Evolutionary conservation across 116 monocot genomes (phyloP).

Genomic region (Trichopus zeylanicus): DNA sequence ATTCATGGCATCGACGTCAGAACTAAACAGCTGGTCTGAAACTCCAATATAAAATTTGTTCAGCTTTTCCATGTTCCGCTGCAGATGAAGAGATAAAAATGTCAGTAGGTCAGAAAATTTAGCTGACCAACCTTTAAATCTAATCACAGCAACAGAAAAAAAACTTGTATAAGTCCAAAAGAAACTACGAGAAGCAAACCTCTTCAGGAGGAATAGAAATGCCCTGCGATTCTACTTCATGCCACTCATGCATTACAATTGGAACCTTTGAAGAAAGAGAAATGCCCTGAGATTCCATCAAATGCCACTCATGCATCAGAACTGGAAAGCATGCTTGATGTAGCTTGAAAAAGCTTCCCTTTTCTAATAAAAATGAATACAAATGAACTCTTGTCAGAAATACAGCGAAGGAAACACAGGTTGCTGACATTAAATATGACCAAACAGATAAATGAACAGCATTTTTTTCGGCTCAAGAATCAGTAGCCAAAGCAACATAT

Average conservation of each 20-base stretch:
- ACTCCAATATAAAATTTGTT: constrained; percentile 34
- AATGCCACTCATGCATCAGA: constrained; percentile 54
- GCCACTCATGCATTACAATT: constrained; percentile 53
- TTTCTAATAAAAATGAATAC: constrained; percentile 7
- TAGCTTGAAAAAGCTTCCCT: constrained; percentile 32
- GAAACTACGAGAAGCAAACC: constrained; percentile 25
- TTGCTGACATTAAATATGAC: neutral
- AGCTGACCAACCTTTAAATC: neutral
- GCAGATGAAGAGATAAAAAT: constrained; percentile 9
- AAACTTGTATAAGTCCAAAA: neutral
- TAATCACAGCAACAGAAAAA: neutral
- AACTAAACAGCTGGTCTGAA: constrained; percentile 28
- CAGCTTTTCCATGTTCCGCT: constrained; percentile 48
- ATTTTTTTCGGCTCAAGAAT: too few relatives aligned
- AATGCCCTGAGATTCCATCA: constrained; percentile 21
- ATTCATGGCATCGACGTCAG: constrained; percentile 34
- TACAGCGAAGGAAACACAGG: neutral
- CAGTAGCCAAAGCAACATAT: too few relatives aligned
- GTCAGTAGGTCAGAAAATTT: neutral
- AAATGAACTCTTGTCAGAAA: neutral
- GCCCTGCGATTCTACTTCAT: constrained; percentile 19
- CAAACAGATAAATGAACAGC: too few relatives aligned
- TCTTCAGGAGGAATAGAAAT: constrained; percentile 28
- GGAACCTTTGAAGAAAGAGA: constrained; percentile 8
- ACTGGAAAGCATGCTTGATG: constrained; percentile 37